phyloP scores from a whole-genome alignment of 805 yeast species.

The Vanderwaltozyma polyspora region DNA sequence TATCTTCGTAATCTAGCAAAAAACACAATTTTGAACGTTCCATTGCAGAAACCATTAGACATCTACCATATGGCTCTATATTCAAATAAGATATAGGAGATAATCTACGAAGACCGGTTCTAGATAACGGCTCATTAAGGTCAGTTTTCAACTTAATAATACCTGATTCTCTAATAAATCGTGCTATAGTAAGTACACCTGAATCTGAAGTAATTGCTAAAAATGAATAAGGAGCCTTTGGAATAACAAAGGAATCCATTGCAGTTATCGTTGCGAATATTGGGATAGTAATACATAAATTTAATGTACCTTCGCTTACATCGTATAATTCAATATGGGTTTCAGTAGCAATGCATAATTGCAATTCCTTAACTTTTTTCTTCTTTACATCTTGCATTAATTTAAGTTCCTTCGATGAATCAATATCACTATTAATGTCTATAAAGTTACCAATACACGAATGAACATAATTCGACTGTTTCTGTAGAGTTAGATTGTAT shows the following conservation, averaged over 20 bases:
- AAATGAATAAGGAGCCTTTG: slow-evolving; percentile 44
- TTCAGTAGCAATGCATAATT: slow-evolving; percentile 25
- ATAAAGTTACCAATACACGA: slow-evolving; percentile 63
- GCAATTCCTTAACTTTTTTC: slow-evolving; percentile 11
- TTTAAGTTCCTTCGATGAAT: neutral
- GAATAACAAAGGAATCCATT: slow-evolving; percentile 39
- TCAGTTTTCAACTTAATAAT: slow-evolving; percentile 35
- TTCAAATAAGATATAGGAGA: slow-evolving; percentile 66
- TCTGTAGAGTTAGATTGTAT: slow-evolving; percentile 61
- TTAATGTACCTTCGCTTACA: slow-evolving; percentile 44
- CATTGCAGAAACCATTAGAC: slow-evolving; percentile 56
- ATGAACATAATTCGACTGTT: slow-evolving; percentile 40
- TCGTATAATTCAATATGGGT: slow-evolving; percentile 29
- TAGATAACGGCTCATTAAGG: slow-evolving; percentile 55
- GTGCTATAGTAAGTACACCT: slow-evolving; percentile 47
- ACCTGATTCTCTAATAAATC: slow-evolving; percentile 15
- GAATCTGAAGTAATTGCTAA: slow-evolving; percentile 70
- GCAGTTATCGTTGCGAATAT: slow-evolving; percentile 49
- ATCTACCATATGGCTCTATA: slow-evolving; percentile 62
- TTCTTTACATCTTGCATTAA: no score
- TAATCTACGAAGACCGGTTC: slow-evolving; percentile 63
- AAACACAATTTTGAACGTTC: slow-evolving; percentile 69
- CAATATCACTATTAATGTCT: slow-evolving; percentile 16
- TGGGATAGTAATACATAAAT: slow-evolving; percentile 32
- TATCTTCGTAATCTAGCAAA: slow-evolving; percentile 41